Conservation (phyloP, 768 basidiomycete species). For the Hygrophoropsis aurantiaca region DNA sequence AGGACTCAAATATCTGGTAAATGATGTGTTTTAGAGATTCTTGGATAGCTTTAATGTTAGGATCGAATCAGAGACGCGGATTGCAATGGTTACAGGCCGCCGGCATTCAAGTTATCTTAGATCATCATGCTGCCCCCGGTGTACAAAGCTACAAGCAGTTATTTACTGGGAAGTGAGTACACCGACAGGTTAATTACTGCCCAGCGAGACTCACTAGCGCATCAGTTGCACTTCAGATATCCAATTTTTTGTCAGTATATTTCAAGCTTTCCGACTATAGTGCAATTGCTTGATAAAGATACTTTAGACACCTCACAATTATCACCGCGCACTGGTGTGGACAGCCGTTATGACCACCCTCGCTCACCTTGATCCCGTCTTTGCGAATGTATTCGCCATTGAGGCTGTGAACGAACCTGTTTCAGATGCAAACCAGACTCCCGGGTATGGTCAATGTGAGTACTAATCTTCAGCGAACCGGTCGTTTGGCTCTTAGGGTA, state of each 20-base stretch:
- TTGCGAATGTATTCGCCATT: constrained; percentile 64
- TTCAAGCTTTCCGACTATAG: background rate
- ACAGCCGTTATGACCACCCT: constrained; percentile 76
- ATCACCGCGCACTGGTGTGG: constrained; percentile 79
- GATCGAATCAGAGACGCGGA: constrained; percentile 54
- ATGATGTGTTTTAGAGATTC: constrained; percentile 11
- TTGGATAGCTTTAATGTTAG: background rate
- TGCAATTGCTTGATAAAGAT: background rate
- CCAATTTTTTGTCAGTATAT: constrained; percentile 64
- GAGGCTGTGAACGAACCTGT: constrained; percentile 80
- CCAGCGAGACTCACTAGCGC: constrained; percentile 2
- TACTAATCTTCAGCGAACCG: constrained; percentile 1
- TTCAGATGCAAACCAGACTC: constrained; percentile 67
- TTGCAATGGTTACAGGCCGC: constrained; percentile 57
- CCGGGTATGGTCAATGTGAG: constrained; percentile 70
- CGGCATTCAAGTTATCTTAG: constrained; percentile 65
- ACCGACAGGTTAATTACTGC: background rate
- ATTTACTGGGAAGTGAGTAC: constrained; percentile 66
- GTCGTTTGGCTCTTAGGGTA: background rate
- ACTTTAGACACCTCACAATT: constrained; percentile 64
- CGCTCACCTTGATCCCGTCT: constrained; percentile 67
- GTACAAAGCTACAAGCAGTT: constrained; percentile 58
- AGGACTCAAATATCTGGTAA: constrained; percentile 63
- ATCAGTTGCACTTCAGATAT: constrained; percentile 64
- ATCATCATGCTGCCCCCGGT: constrained; percentile 72